Conservation (phyloP, 495 filamentous ascomycete species). For the Aspergillus nanangensis region DNA sequence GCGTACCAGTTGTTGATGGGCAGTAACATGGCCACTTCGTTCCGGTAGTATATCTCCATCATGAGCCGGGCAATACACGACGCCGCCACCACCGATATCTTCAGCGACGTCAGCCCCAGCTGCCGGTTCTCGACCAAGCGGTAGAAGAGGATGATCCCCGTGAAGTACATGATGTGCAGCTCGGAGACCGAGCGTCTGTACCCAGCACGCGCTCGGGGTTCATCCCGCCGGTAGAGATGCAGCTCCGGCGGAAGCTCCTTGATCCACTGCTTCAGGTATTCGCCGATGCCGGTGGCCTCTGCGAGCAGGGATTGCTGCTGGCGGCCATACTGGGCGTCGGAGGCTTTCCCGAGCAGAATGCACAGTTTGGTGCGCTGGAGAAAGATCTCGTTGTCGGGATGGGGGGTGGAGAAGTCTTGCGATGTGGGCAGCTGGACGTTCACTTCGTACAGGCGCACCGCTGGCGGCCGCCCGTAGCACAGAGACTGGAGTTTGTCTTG, state of each 20-base stretch:
- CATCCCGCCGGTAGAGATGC: background rate
- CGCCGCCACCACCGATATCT: slow-evolving; percentile 12
- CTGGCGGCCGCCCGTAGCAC: background rate
- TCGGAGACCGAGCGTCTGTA: slow-evolving; percentile 2
- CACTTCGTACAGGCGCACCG: background rate
- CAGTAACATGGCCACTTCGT: slow-evolving; percentile 6
- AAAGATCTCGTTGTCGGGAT: no score
- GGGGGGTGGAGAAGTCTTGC: background rate
- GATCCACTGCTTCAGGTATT: no score
- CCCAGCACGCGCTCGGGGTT: background rate
- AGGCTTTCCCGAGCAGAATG: no score
- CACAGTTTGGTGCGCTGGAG: no score
- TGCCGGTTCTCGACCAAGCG: slow-evolving; percentile 8
- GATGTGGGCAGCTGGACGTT: background rate
- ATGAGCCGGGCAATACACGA: slow-evolving; percentile 14
- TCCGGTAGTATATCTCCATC: slow-evolving; percentile 15
- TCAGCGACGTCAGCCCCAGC: slow-evolving; percentile 6
- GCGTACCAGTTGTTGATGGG: slow-evolving; percentile 10
- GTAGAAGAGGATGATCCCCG: slow-evolving; percentile 10
- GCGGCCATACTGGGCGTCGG: no score
- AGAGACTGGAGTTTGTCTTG: background rate
- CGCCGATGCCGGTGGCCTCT: no score
- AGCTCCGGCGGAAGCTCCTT: background rate
- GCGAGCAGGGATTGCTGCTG: no score
- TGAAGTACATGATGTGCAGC: slow-evolving; percentile 13